Evolutionary conservation across 257 asterid genomes (phyloP).

Genomic region (Voacanga thouarsii): DNA sequence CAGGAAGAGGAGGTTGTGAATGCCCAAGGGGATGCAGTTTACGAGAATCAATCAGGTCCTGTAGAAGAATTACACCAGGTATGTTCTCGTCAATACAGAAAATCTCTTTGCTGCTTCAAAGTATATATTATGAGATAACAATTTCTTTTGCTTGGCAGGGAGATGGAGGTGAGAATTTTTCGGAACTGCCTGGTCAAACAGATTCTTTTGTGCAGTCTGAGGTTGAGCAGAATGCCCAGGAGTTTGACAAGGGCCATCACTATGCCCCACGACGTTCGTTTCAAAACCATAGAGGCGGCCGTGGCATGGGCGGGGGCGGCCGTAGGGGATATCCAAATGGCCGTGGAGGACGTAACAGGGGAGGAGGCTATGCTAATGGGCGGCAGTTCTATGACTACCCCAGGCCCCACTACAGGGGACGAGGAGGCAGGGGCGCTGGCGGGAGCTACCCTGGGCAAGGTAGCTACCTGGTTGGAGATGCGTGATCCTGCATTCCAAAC

Average conservation of each 20-base stretch:
- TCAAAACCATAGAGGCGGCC: conserved; percentile 57
- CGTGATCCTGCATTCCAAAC: neutral
- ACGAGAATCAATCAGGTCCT: conserved; percentile 32
- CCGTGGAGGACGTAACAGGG: conserved; percentile 65
- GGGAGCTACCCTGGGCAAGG: conserved; percentile 39
- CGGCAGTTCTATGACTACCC: conserved; percentile 56
- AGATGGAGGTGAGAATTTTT: conserved; percentile 29
- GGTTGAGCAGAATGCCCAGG: conserved; percentile 32
- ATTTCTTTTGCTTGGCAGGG: conserved; percentile 31
- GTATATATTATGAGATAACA: neutral
- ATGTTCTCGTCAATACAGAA: conserved; percentile 24
- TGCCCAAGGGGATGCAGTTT: conserved; percentile 35
- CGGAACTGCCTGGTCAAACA: conserved; percentile 39
- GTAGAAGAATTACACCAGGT: conserved; percentile 55
- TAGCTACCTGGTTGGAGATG: conserved; percentile 30
- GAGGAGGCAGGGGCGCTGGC: conserved; percentile 52
- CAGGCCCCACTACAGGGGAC: conserved; percentile 58
- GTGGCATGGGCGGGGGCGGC: conserved; percentile 44
- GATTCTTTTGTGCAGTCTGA: conserved; percentile 36
- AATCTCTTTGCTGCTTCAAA: neutral
- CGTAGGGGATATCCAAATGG: conserved; percentile 57
- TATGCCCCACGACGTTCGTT: conserved; percentile 36
- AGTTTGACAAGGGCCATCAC: conserved; percentile 46
- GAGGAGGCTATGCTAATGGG: conserved; percentile 55
- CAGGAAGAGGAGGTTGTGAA: conserved; percentile 54